Evolutionary conservation across 1,284 basidiomycete genomes (phyloP), one percentile per base, ranked within the genome.

Genomic region (Irpex rosettiformis): DNA sequence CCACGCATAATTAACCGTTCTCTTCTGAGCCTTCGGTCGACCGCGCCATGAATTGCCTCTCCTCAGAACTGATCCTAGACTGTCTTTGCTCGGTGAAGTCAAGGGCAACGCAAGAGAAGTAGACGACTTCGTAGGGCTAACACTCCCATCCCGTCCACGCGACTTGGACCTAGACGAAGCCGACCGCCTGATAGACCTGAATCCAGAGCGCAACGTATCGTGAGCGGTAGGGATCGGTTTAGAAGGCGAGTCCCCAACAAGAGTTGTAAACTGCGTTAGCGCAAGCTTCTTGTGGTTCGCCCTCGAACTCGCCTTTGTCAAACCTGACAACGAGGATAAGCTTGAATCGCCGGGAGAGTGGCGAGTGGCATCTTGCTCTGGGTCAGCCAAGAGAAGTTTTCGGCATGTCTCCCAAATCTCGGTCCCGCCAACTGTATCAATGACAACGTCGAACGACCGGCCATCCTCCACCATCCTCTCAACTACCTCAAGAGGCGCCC

Each of bases 371-470:
- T 58, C 57, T 47, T 58, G 24, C 57, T 61, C 55, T 7, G 66
- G 67, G 47, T 66, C 65, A 30, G 61, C 59, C 10, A 67, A 61
- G 49, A 96, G 73, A 24, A 93, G 77, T 61, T 77, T 71, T 65
- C 84, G 82, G 1, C 86, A 81, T 1, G 85, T 86, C 62, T 90
- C 86, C 81, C 91, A 90, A 24, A 94, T 77, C 25, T 80, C 82
- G 62, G 81, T 79, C 11, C 93, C 91, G 7, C 93, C 93, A 21
- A 91, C 74, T 1, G 89, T 90, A 70, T 95, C 93, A 57, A 95
- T 71, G 2, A 96, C 81, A 27, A 85, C 85, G 69, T 94, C 90
- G 69, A 93, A 90, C 55, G 79, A 75, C 59, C 84, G 81, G 7
- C 78, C 80, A 58, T 85, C 80, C 55, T 76, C 79, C 28, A 74